Base-by-base conservation (phyloP, 2,329 filamentous ascomycete species). In the Uncinocarpus reesii region DNA sequence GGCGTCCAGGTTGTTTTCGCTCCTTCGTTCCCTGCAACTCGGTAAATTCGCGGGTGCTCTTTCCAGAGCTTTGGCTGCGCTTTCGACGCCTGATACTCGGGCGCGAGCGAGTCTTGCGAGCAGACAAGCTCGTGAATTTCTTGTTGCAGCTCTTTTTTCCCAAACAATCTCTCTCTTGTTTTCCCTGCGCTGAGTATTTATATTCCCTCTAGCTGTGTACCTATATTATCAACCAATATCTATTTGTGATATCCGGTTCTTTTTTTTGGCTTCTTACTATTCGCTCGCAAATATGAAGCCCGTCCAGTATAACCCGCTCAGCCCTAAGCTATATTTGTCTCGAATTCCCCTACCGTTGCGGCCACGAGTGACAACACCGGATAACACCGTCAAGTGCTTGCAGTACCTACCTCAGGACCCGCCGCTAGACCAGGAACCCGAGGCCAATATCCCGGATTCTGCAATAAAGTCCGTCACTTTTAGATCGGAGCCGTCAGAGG, bases 401-500 rank as follows among this genome's bases (percentile, higher is more conserved):
- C n/a, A 32, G n/a, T 18, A 3, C 15, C 18, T 18, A 11, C 15
- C 11, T 16, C 4, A 24, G 13, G 7, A 38, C 7, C 8, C 2
- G 10, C 15, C 23, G 3, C n/a, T 11, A 4, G 21, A 13, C 15
- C 10, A 21, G 4, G 28, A 24, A 16, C n/a, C 26, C 18, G 29
- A 24, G 7, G 26, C 13, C 11, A n/a, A 34, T 5, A 4, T 18
- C 26, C 24, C 13, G 15, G 42, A 13, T 15, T 23, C 21, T 24
- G 28, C 10, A 26, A 34, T 32, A 10, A 24, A 41, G 2, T 18
- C 18, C 10, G 36, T 47, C n/a, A 32, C 35, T 15, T 47, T 47
- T 40, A 32, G 26, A 28, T 47, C 45, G 8, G 28, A 40, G 20
- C 45, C 36, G 18, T 18, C 45, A 13, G 45, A 41, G 10, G 13